Evolutionary conservation across 2,329 filamentous ascomycete species (phyloP).

Genomic region (Aspergillus piperis): DNA sequence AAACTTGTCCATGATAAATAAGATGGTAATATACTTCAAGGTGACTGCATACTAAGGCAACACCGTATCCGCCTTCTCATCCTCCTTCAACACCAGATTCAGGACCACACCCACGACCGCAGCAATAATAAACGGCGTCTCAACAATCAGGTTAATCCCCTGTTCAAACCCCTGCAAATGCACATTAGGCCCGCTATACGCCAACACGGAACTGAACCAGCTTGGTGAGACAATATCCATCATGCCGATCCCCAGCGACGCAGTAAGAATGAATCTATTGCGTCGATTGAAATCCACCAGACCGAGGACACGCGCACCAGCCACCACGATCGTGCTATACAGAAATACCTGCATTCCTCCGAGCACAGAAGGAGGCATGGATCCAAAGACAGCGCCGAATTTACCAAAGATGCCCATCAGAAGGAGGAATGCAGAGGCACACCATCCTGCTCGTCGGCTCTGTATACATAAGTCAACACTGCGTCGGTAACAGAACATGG

Average conservation of each 20-base stretch:
- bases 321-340: slow-evolving; percentile 74
- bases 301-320: slow-evolving; percentile 74
- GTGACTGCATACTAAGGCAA: not conserved
- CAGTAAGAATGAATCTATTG: slow-evolving; percentile 79
- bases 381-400: slow-evolving; percentile 75
- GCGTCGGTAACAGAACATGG: no score
- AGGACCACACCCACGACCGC: slow-evolving; percentile 32
- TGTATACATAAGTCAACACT: slow-evolving; percentile 11
- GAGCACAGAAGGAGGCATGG: slow-evolving; percentile 68
- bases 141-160: slow-evolving; percentile 30
- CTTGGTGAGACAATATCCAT: slow-evolving; percentile 66
- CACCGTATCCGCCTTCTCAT: not conserved
- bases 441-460: slow-evolving; percentile 78
- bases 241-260: slow-evolving; percentile 71
- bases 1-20: no score
- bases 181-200: slow-evolving; percentile 68
- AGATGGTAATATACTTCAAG: no score
- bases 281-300: slow-evolving; percentile 73
- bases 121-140: slow-evolving; percentile 34
- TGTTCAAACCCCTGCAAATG: slow-evolving; percentile 65
- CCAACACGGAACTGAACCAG: slow-evolving; percentile 73
- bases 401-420: slow-evolving; percentile 82
- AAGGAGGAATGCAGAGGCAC: slow-evolving; percentile 73
- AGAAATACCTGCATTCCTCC: slow-evolving; percentile 79
- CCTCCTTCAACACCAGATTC: slow-evolving; percentile 24